Evolutionary conservation across 2,329 filamentous ascomycete genomes (phyloP).

Genomic region (Penicillium sp.): DNA sequence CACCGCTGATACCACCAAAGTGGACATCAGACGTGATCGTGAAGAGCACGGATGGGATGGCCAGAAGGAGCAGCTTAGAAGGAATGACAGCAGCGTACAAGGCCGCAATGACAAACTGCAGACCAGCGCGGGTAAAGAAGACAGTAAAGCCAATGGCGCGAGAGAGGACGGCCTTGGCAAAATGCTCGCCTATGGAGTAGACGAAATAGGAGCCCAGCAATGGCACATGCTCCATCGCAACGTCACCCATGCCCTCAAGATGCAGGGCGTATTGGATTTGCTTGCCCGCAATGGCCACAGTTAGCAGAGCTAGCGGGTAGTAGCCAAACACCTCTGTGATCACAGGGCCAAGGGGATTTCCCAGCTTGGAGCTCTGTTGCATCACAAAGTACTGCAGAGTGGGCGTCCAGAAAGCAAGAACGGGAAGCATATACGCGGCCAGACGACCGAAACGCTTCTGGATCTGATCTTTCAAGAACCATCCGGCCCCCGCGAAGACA

Average conservation of each 20-base stretch:
- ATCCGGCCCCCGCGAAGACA: slow-evolving; percentile 63
- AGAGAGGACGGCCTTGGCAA: slow-evolving; percentile 40
- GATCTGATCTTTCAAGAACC: slow-evolving; percentile 59
- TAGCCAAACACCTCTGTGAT: slow-evolving; percentile 69
- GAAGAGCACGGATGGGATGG: slow-evolving; percentile 62
- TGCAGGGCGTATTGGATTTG: slow-evolving; percentile 57
- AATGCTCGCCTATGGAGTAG: slow-evolving; percentile 50
- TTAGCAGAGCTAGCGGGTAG: slow-evolving; percentile 62
- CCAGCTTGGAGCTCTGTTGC: slow-evolving; percentile 59
- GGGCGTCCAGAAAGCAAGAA: slow-evolving; percentile 72
- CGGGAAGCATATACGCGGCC: slow-evolving; percentile 55
- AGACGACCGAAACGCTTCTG: slow-evolving; percentile 47
- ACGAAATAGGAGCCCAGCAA: slow-evolving; percentile 62
- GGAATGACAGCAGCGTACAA: slow-evolving; percentile 63
- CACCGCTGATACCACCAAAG: slow-evolving; percentile 54
- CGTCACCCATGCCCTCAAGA: slow-evolving; percentile 51
- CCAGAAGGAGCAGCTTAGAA: slow-evolving; percentile 61
- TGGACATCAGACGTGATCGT: slow-evolving; percentile 70
- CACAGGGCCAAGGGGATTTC: slow-evolving; percentile 66
- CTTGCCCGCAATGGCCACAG: slow-evolving; percentile 59
- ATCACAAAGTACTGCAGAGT: slow-evolving; percentile 67
- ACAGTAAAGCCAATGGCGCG: slow-evolving; percentile 57
- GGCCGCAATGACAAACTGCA: slow-evolving; percentile 63
- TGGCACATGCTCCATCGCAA: slow-evolving; percentile 59
- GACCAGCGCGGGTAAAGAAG: slow-evolving; percentile 63